Evolutionary conservation across 2,329 filamentous ascomycete species (phyloP).

Genomic region (Graphium sp.): DNA sequence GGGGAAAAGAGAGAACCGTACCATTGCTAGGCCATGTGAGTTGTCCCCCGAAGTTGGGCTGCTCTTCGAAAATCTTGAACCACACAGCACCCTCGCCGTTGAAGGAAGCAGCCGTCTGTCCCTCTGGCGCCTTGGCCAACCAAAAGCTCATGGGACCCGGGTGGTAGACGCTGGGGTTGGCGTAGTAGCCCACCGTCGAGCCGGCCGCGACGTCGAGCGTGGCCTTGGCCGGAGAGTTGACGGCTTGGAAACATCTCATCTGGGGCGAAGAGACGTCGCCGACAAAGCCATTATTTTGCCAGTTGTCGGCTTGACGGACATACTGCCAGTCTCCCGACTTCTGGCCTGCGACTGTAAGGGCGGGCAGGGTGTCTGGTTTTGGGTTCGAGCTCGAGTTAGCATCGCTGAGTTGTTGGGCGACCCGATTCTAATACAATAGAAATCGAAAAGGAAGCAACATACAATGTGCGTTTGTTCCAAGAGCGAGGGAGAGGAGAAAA

Average conservation of each 20-base stretch:
- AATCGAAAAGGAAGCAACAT: background rate
- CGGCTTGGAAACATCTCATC: constrained; percentile 12
- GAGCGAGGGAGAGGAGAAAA: constrained; percentile 1
- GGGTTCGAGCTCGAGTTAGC: background rate
- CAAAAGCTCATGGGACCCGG: constrained; percentile 19
- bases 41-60: constrained; percentile 5
- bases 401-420: background rate
- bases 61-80: constrained; percentile 19
- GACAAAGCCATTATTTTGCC: constrained; percentile 10
- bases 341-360: constrained; percentile 3
- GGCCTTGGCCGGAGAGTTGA: background rate
- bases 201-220: constrained; percentile 16
- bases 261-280: constrained; percentile 10
- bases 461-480: constrained; percentile 4
- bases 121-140: constrained; percentile 17
- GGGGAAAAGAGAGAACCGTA: background rate
- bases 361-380: constrained; percentile 8
- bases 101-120: constrained; percentile 14
- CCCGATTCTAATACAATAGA: background rate
- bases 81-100: constrained; percentile 15
- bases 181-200: constrained; percentile 18
- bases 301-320: constrained; percentile 10
- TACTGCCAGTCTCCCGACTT: constrained; percentile 7
- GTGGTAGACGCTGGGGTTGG: constrained; percentile 18
- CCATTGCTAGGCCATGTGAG: constrained; percentile 7